These are phyloP conservation scores for Phytopythium litorale DNA, from an alignment of 352 stramenopile genomes.

Conservation along the genomic window DNA sequence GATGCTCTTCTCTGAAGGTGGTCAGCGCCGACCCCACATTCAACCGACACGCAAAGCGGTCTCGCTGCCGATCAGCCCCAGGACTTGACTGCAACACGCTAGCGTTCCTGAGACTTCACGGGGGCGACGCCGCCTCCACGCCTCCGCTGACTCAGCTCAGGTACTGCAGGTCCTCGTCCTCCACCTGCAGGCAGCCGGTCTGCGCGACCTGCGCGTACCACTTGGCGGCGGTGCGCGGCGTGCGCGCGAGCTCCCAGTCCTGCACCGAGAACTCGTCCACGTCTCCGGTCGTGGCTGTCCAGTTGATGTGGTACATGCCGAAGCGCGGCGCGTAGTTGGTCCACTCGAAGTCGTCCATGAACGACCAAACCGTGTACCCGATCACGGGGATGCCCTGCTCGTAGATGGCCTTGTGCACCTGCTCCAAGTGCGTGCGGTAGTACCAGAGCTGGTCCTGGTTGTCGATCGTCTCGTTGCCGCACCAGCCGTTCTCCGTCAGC, in stretches of 20 bases:
- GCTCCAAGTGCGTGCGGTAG: constrained; percentile 40
- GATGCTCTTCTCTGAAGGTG: neutral
- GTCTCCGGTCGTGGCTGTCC: constrained; percentile 23
- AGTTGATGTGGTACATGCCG: constrained; percentile 62
- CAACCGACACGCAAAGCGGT: neutral
- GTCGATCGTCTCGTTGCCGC: constrained; percentile 47
- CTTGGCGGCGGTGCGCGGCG: constrained; percentile 34
- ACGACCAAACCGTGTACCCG: constrained; percentile 91
- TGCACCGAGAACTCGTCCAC: constrained; percentile 22
- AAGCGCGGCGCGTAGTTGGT: constrained; percentile 36
- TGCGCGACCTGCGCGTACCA: constrained; percentile 32
- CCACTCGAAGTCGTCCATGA: constrained; percentile 32
- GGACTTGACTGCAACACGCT: no score
- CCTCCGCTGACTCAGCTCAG: neutral
- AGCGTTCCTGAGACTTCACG: no score
- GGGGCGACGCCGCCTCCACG: no score
- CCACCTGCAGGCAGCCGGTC: constrained; percentile 22
- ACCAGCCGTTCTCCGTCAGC: constrained; percentile 68
- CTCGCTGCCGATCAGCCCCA: neutral
- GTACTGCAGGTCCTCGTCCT: constrained; percentile 25
- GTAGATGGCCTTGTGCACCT: constrained; percentile 47
- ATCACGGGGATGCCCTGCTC: constrained; percentile 58
- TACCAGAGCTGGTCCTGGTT: constrained; percentile 64
- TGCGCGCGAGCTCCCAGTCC: constrained; percentile 26
- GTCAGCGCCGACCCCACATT: constrained; percentile 8